These are phyloP conservation scores for Gautieria morchelliformis DNA, from an alignment of 768 basidiomycete species.

Conservation along the genomic window DNA sequence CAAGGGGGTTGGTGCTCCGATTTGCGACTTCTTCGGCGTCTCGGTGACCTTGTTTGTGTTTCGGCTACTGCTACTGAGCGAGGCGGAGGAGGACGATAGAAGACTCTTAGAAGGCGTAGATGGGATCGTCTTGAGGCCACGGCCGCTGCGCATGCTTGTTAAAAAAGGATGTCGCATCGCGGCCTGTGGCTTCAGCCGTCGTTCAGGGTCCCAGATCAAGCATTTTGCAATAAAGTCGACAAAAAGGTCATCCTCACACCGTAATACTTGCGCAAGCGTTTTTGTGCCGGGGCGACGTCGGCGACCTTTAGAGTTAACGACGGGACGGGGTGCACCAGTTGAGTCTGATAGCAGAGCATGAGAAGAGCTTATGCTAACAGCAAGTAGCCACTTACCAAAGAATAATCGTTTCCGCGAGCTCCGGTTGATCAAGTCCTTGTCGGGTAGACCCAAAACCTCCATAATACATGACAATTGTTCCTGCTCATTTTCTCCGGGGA, in stretches of 20 bases:
- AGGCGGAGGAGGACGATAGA: constrained; percentile 33
- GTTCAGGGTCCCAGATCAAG: constrained; percentile 96
- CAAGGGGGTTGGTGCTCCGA: constrained; percentile 80
- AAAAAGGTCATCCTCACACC: constrained; percentile 90
- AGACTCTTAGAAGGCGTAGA: constrained; percentile 43
- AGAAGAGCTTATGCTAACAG: neutral
- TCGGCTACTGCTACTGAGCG: constrained; percentile 31
- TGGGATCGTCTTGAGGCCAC: constrained; percentile 31
- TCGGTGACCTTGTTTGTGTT: constrained; percentile 47
- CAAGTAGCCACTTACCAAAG: constrained; percentile 58
- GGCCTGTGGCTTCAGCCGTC: constrained; percentile 86
- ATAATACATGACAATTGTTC: constrained; percentile 98
- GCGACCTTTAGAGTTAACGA: constrained; percentile 94
- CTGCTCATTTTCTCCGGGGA: constrained; percentile 98
- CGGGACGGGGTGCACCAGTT: constrained; percentile 84
- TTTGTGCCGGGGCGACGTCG: constrained; percentile 87
- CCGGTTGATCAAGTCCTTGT: constrained; percentile 89
- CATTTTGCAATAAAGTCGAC: constrained; percentile 96
- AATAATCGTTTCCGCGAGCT: constrained; percentile 92
- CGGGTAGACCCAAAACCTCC: constrained; percentile 95
- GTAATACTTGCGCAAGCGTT: constrained; percentile 78
- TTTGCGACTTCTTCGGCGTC: constrained; percentile 84
- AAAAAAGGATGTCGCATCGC: constrained; percentile 91
- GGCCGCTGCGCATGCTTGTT: constrained; percentile 45
- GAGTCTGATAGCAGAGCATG: constrained; percentile 47